phyloP scores from a whole-genome alignment of 2,329 filamentous ascomycete species.

The Metarhizium brunneum region DNA sequence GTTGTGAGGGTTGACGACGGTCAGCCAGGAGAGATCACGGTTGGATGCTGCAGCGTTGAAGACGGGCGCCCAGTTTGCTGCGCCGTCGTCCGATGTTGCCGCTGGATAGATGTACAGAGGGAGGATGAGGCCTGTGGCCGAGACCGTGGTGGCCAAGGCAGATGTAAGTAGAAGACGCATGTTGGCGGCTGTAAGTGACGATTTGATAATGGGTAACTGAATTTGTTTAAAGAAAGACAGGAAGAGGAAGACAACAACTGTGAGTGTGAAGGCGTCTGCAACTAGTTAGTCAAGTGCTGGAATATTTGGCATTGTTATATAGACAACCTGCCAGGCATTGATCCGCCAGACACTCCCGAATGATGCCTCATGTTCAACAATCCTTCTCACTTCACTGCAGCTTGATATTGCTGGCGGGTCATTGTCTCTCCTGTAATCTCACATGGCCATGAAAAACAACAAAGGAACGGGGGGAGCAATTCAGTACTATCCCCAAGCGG shows the following conservation, averaged over 20 bases:
- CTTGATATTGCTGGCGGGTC: background rate
- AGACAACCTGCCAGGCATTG: too few species aligned
- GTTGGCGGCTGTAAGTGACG: background rate
- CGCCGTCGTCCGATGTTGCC: slow-evolving; percentile 9
- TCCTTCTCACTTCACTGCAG: background rate
- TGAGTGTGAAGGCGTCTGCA: too few species aligned
- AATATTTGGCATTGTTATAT: too few species aligned
- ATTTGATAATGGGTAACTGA: background rate
- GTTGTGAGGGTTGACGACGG: slow-evolving; percentile 13
- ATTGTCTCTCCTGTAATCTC: background rate
- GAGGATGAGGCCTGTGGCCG: slow-evolving; percentile 11
- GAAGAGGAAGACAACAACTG: too few species aligned
- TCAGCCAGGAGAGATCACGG: slow-evolving; percentile 9
- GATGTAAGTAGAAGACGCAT: background rate
- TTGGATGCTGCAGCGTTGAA: slow-evolving; percentile 8
- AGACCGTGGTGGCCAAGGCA: background rate
- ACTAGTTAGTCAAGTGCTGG: too few species aligned
- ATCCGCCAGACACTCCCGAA: background rate
- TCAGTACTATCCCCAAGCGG: too few species aligned
- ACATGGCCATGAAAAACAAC: background rate
- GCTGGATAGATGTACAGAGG: slow-evolving; percentile 16
- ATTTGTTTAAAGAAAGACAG: too few species aligned
- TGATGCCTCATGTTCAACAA: background rate
- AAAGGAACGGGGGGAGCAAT: background rate
- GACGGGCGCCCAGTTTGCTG: slow-evolving; percentile 14